Evolutionary conservation across 2,329 filamentous ascomycete species (phyloP), one percentile per base, ranked within the genome.

Genomic region (Exophiala xenobiotica): DNA sequence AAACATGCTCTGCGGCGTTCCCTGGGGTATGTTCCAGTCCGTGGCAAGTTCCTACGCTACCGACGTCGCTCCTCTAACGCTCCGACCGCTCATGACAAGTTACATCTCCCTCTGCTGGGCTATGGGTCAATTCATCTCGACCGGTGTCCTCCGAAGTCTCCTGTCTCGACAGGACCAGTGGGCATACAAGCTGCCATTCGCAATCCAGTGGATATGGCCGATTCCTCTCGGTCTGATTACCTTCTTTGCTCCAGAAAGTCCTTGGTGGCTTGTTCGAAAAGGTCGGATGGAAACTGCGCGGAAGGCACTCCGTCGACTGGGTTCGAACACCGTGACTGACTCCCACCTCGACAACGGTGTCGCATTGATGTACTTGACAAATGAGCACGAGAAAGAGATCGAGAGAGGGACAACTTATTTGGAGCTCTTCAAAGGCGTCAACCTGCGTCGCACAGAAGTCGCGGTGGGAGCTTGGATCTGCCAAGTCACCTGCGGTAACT

Each of bases 271-370:
- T 12, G 61, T 70, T 1, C 66, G 69, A 12, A 61, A 66, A 26
- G 67, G 64, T 14, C 58, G 64, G 8, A 46, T 52, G 5, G 61
- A 68, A 14, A 64, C 68, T 14, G 69, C 69, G 7, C 55, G 62
- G n/a, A 57, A 60, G 16, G 57, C 64, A 1, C 46, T 71, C 3
- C 38, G 44, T 11, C 61, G 63, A 4, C 57, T 72, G 22, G 69
- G 69, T 63, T 33, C 65, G 14, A 62, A 66, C 4, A 53, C 58
- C 1, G 83, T 88, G 53, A 84, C 82, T 1, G 79, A 85, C 53
- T 90, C 92, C 61, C 81, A 93, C 63, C 80, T 86, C 9, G 86
- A 95, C 56, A 88, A 93, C 70, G 92, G 88, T 0, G 77, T 95
- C 43, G 85, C 87, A 62, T 93, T 95, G 88, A 95, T 96, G 87